These are phyloP conservation scores for Talaromyces sp. DNA, from an alignment of 2,329 filamentous ascomycete genomes.

Conservation along the genomic window DNA sequence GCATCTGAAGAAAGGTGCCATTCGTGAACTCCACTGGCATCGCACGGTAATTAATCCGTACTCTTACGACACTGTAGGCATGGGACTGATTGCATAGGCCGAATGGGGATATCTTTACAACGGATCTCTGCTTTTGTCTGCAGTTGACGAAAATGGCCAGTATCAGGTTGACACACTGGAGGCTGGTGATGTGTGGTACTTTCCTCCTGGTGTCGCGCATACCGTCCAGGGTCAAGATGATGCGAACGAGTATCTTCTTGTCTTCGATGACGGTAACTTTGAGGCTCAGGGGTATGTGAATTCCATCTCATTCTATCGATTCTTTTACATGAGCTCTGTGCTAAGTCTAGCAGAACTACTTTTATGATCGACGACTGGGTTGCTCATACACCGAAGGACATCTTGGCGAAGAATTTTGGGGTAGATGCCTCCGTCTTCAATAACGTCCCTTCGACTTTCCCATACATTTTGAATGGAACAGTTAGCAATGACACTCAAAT, in stretches of 20 bases:
- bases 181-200: constrained; percentile 67
- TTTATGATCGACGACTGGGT: constrained; percentile 72
- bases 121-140: constrained; percentile 57
- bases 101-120: constrained; percentile 65
- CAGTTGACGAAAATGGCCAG: constrained; percentile 60
- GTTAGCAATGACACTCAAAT: constrained; percentile 47
- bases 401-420: constrained; percentile 68
- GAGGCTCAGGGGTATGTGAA: constrained; percentile 55
- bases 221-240: constrained; percentile 61
- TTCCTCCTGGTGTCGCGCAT: constrained; percentile 63
- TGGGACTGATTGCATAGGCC: constrained; percentile 42
- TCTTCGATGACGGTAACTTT: constrained; percentile 66
- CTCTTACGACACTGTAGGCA: not conserved
- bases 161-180: constrained; percentile 55
- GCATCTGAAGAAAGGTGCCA: constrained; percentile 63
- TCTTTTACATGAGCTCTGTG: not conserved
- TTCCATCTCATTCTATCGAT: not conserved
- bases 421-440: constrained; percentile 59
- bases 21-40: constrained; percentile 67
- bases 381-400: constrained; percentile 59
- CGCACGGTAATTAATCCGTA: constrained; percentile 50
- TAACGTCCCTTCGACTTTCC: constrained; percentile 55
- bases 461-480: constrained; percentile 61
- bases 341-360: constrained; percentile 51
- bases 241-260: constrained; percentile 64